Evolutionary conservation across 148 eudicot genomes (phyloP).

Genomic region (Fagopyrum homotropicum): DNA sequence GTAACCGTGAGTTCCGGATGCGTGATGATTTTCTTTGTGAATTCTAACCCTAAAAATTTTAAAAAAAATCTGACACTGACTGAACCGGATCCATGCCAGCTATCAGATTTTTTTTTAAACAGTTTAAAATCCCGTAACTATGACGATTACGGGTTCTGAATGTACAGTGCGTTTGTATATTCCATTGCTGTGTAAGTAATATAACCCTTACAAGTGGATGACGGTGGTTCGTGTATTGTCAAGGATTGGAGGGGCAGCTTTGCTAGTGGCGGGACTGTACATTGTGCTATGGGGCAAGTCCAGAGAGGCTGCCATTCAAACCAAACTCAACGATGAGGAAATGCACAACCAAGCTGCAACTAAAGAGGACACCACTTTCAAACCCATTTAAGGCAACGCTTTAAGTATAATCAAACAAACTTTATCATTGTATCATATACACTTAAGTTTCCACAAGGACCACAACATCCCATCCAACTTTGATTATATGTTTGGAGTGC

Average conservation of each 20-base stretch:
- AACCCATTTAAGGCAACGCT: not conserved
- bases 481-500: not conserved
- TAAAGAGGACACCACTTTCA: not conserved
- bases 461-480: not conserved
- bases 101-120: too few relatives aligned
- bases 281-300: slow-evolving; percentile 34
- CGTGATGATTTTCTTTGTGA: too few relatives aligned
- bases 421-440: not conserved
- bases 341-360: not conserved
- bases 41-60: too few relatives aligned
- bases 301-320: slow-evolving; percentile 17
- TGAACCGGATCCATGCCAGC: too few relatives aligned
- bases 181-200: too few relatives aligned
- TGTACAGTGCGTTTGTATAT: too few relatives aligned
- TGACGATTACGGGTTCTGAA: too few relatives aligned
- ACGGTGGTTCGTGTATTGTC: not conserved
- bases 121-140: too few relatives aligned
- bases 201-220: not conserved
- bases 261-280: slow-evolving; percentile 33
- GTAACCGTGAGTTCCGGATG: too few relatives aligned
- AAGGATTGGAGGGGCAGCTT: slow-evolving; percentile 22
- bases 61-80: too few relatives aligned
- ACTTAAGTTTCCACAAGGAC: not conserved
- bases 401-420: not conserved
- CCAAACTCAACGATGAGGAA: not conserved